phyloP scores from a whole-genome alignment of 768 basidiomycete species.

The Phanerochaete carnosa region DNA sequence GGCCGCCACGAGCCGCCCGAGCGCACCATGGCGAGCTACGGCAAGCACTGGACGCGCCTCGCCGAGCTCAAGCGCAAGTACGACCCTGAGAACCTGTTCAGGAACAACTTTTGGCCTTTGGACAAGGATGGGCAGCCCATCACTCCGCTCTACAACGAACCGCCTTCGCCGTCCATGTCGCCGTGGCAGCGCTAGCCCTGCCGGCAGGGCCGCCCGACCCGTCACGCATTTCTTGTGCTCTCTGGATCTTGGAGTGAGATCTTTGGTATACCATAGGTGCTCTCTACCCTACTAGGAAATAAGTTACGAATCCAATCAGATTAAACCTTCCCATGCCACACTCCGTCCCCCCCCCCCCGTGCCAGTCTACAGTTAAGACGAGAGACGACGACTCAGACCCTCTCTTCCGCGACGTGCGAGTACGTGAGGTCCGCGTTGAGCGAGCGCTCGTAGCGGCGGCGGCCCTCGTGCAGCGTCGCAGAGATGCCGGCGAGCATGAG shows the following conservation, averaged over 20 bases:
- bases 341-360: background rate
- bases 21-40: conserved; percentile 66
- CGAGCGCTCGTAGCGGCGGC: conserved; percentile 74
- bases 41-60: conserved; percentile 71
- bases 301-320: background rate
- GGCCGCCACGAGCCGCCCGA: conserved; percentile 64
- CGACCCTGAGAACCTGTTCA: conserved; percentile 76
- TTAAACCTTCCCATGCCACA: no score
- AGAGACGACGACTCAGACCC: conserved; percentile 40
- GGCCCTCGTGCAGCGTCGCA: conserved; percentile 69
- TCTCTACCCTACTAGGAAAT: background rate
- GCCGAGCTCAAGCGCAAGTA: conserved; percentile 68
- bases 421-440: conserved; percentile 52
- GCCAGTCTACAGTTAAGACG: background rate
- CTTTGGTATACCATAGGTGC: background rate
- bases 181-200: background rate
- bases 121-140: conserved; percentile 52
- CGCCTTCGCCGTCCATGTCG: conserved; percentile 25
- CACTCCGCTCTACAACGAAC: conserved; percentile 61
- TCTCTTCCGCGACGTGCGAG: conserved; percentile 50
- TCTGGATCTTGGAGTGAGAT: background rate
- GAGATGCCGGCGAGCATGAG: conserved; percentile 64
- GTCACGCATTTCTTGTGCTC: background rate
- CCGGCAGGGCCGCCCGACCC: background rate
- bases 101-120: conserved; percentile 79